Base-by-base conservation (phyloP, 1,284 basidiomycete species). In the Takashimella koratensis region DNA sequence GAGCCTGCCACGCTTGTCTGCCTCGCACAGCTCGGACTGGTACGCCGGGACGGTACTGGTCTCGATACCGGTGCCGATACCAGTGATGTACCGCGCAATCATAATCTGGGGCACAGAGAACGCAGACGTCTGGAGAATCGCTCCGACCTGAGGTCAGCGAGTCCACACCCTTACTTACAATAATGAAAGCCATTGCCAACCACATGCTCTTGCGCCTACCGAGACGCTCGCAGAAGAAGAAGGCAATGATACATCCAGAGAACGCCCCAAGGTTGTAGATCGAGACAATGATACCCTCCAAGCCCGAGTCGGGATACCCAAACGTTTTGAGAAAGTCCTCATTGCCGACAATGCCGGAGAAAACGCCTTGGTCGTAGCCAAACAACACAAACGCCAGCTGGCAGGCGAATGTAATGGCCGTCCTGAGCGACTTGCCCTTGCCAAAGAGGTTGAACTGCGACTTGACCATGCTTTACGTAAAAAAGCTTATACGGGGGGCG, bases 201-300 rank as follows among this genome's bases (percentile, higher is more conserved):
- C 54, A 56, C 45, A 56, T 51, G 45, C 45, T 51, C 45, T 39
- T 47, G 26, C 54, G 45, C 8, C 54, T 40, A 10, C 54, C 54
- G 12, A 51, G 45, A 8, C 36, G 22, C 23, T 56, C 49, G 26
- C 51, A 52, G 22, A 45, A 20, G 13, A 56, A 30, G 30, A 56
- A 56, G 2, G 54, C 43, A 13, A 56, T 22, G 46, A 56, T 47
- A 13, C 54, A 56, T 4, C 54, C 54, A 13, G 49, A 47, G 25
- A 56, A 51, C n/a, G 49, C 51, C n/a, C 54, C 54, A 5, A 56
- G 45, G 46, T 56, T 56, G 49, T 56, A 56, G 30, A 56, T 56
- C 6, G 49, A 52, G 41, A 56, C 54, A 30, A 56, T 56, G 45
- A 56, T 51, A 20, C 54, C 54, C 46, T 47, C 45, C 8, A 56